Conservation (phyloP, 1,284 basidiomycete species). For the Ustilago esculenta region DNA sequence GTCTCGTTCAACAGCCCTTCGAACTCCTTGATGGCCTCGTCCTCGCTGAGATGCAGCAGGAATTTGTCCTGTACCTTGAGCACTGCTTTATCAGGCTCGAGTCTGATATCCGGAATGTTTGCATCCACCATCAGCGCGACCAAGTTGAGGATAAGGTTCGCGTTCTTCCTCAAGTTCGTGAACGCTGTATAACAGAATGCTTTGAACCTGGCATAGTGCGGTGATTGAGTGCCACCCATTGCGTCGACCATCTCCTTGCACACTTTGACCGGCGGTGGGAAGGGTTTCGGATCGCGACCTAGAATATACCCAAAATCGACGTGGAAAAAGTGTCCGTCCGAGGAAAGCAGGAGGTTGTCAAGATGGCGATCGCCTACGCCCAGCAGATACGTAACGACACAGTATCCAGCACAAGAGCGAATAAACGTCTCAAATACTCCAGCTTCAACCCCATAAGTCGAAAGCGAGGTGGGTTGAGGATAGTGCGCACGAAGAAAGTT, state of each 20-base stretch:
- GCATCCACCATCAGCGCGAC: slow-evolving; percentile 98
- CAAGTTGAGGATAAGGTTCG: slow-evolving; percentile 96
- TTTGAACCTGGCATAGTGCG: slow-evolving; percentile 93
- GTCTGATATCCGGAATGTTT: slow-evolving; percentile 96
- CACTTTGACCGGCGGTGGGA: slow-evolving; percentile 96
- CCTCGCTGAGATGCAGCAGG: slow-evolving; percentile 79
- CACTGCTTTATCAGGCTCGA: slow-evolving; percentile 74
- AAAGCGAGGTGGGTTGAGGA: slow-evolving; percentile 89
- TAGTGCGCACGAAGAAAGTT: slow-evolving; percentile 86
- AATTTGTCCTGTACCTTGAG: slow-evolving; percentile 93
- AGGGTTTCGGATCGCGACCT: slow-evolving; percentile 96
- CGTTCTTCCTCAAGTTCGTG: slow-evolving; percentile 86
- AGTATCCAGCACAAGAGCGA: slow-evolving; percentile 96
- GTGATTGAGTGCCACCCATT: slow-evolving; percentile 82
- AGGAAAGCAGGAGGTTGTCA: slow-evolving; percentile 90
- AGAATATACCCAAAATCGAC: slow-evolving; percentile 99
- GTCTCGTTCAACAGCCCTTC: slow-evolving; percentile 93
- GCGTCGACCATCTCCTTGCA: slow-evolving; percentile 99
- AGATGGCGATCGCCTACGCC: slow-evolving; percentile 97
- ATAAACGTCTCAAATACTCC: slow-evolving; percentile 95
- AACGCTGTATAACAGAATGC: slow-evolving; percentile 96
- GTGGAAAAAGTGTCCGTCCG: slow-evolving; percentile 79
- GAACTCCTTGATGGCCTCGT: slow-evolving; percentile 88
- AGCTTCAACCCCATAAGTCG: slow-evolving; percentile 90
- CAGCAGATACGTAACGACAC: slow-evolving; percentile 94